Evolutionary conservation across 192 early-diverging fungal species (phyloP).

Genomic region (Funneliformis mosseae): DNA sequence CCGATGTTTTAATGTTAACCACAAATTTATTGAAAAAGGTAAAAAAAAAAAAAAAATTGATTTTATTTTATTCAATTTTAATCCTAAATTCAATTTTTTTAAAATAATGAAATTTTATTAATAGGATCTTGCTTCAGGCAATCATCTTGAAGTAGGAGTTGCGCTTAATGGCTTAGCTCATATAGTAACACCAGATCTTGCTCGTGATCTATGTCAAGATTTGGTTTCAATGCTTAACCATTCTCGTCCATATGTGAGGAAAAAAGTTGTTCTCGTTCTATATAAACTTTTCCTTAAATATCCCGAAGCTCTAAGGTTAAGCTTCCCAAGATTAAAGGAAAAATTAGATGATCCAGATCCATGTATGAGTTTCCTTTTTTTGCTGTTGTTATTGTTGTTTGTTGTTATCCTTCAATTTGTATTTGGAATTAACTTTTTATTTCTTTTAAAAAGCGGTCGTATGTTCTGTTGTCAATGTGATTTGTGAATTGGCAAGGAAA

Average conservation of each 20-base stretch:
- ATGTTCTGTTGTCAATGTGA: slow-evolving; percentile 89
- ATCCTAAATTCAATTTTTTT: background rate
- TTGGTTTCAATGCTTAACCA: slow-evolving; percentile 86
- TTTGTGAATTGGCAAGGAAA: slow-evolving; percentile 92
- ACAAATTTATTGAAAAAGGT: slow-evolving; percentile 98
- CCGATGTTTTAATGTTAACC: slow-evolving; percentile 94
- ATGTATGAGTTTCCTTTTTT: slow-evolving; percentile 52
- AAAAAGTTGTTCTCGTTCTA: slow-evolving; percentile 84
- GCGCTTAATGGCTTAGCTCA: slow-evolving; percentile 91
- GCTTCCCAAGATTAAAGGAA: slow-evolving; percentile 85
- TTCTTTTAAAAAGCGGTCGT: slow-evolving; percentile 72
- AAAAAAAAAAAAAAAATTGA: slow-evolving; percentile 24
- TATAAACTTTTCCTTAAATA: slow-evolving; percentile 90
- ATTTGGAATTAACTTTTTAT: slow-evolving; percentile 22
- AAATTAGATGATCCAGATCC: slow-evolving; percentile 90
- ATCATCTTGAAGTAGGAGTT: slow-evolving; percentile 80
- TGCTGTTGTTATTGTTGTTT: background rate
- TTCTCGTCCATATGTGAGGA: slow-evolving; percentile 91
- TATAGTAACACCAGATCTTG: slow-evolving; percentile 90
- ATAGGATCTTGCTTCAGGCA: slow-evolving; percentile 86
- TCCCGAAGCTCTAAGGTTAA: slow-evolving; percentile 81
- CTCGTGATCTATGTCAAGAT: slow-evolving; percentile 85
- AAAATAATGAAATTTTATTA: background rate
- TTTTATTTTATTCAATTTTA: background rate
- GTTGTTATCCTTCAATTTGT: background rate